These are phyloP conservation scores for Coniochaeta pulveracea DNA, from an alignment of 2,329 filamentous ascomycete species.

Conservation along the genomic window DNA sequence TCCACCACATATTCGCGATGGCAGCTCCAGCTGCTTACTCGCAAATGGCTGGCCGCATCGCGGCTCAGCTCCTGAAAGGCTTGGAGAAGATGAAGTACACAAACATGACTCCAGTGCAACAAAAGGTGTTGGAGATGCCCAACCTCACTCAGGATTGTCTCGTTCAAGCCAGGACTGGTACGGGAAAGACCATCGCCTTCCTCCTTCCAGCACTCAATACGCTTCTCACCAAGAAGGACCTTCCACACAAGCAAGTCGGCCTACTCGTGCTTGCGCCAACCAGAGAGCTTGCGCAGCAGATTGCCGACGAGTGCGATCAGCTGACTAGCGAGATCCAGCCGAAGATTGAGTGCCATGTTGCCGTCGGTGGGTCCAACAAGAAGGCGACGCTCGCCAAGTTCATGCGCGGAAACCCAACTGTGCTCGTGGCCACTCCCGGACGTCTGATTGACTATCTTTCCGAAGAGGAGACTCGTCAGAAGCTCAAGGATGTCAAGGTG, in stretches of 20 bases:
- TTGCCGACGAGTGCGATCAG: constrained; percentile 58
- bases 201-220: constrained; percentile 73
- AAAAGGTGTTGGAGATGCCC: constrained; percentile 31
- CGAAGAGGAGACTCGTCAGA: constrained; percentile 54
- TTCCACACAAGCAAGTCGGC: constrained; percentile 28
- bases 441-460: constrained; percentile 71
- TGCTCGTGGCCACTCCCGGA: constrained; percentile 76
- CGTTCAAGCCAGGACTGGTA: constrained; percentile 79
- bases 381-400: constrained; percentile 60
- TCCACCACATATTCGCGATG: too few relatives aligned
- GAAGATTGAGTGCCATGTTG: constrained; percentile 61
- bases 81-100: constrained; percentile 11
- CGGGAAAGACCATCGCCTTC: constrained; percentile 79
- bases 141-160: constrained; percentile 45
- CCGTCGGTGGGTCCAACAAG: constrained; percentile 73
- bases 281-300: constrained; percentile 59
- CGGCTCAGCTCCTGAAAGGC: constrained; percentile 12
- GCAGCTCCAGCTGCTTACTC: constrained; percentile 7
- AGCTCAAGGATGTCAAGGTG: constrained; percentile 59
- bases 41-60: constrained; percentile 11
- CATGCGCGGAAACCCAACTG: constrained; percentile 56
- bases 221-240: constrained; percentile 40
- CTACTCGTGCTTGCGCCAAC: constrained; percentile 60
- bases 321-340: constrained; percentile 46
- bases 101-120: constrained; percentile 43